Evolutionary conservation across 257 asterid genomes (phyloP).

Genomic region (Fraxinus anomala): DNA sequence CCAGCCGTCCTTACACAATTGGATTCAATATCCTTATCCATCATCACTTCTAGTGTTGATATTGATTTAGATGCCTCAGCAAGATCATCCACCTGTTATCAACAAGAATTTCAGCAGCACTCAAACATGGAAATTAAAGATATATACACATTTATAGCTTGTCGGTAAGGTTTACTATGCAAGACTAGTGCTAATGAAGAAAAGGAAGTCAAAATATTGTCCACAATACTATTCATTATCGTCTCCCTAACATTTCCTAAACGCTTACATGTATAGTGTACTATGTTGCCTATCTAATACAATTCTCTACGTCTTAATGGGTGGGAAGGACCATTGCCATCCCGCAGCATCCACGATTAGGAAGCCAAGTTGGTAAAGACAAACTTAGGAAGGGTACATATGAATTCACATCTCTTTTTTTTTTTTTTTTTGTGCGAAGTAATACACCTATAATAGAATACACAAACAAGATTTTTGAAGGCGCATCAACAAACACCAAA

Average conservation of each 20-base stretch:
- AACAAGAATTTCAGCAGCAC: conserved; percentile 12
- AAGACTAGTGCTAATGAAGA: background rate
- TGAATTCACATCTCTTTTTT: background rate
- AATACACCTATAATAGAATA: too few species aligned
- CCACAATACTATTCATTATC: background rate
- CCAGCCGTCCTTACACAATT: conserved; percentile 73
- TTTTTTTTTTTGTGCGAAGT: background rate
- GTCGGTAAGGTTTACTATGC: background rate
- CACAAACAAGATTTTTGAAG: background rate
- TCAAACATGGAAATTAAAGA: conserved; percentile 11
- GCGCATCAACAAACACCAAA: conserved; percentile 8
- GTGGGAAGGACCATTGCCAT: background rate
- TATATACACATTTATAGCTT: background rate
- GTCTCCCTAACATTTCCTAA: background rate
- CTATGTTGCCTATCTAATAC: conserved; percentile 8
- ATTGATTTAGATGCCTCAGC: conserved; percentile 71
- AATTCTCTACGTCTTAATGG: background rate
- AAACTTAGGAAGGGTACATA: background rate
- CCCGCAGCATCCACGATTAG: background rate
- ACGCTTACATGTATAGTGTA: background rate
- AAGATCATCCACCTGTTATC: conserved; percentile 71
- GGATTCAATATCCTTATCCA: conserved; percentile 70
- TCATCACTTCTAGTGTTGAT: conserved; percentile 57
- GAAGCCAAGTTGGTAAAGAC: background rate
- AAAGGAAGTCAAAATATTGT: background rate